These are phyloP conservation scores for Huntiella moniliformis DNA, from an alignment of 2,329 filamentous ascomycete species.

Conservation along the genomic window DNA sequence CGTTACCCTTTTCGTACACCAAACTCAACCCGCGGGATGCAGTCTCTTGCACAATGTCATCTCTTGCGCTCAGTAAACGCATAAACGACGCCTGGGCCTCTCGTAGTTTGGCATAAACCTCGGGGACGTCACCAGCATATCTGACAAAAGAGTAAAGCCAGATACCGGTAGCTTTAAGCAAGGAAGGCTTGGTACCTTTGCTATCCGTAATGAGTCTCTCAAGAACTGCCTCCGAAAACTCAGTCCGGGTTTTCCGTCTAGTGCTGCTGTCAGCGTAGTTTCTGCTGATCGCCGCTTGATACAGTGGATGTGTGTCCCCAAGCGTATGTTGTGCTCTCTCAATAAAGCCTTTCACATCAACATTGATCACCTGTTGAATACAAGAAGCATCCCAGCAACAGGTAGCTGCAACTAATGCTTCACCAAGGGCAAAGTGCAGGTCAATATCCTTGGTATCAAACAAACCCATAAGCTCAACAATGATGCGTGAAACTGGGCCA, in stretches of 20 bases:
- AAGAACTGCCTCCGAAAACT: slow-evolving; percentile 35
- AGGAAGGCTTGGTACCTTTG: slow-evolving; percentile 67
- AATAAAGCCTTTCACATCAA: slow-evolving; percentile 30
- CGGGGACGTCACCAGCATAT: slow-evolving; percentile 61
- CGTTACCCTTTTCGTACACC: slow-evolving; percentile 83
- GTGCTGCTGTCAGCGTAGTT: slow-evolving; percentile 8
- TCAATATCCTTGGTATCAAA: slow-evolving; percentile 76
- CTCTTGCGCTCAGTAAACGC: slow-evolving; percentile 65
- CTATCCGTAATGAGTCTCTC: slow-evolving; percentile 61
- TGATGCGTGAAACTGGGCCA: slow-evolving; percentile 26
- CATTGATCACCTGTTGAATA: slow-evolving; percentile 55
- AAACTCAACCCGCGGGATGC: slow-evolving; percentile 79
- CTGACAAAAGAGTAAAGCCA: slow-evolving; percentile 88
- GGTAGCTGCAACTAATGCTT: slow-evolving; percentile 62
- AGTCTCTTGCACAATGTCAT: slow-evolving; percentile 90
- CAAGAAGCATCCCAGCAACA: slow-evolving; percentile 71
- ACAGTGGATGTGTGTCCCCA: too few relatives aligned
- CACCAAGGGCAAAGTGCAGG: slow-evolving; percentile 76
- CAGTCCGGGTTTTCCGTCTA: slow-evolving; percentile 20
- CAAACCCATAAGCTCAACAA: slow-evolving; percentile 54
- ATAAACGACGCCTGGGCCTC: slow-evolving; percentile 79
- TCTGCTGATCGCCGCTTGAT: neutral
- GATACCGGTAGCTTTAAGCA: slow-evolving; percentile 83
- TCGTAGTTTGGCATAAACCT: slow-evolving; percentile 55
- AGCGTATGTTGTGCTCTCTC: too few relatives aligned